These are phyloP conservation scores for Cetraspora pellucida DNA, from an alignment of 192 early-diverging fungal genomes.

Conservation along the genomic window DNA sequence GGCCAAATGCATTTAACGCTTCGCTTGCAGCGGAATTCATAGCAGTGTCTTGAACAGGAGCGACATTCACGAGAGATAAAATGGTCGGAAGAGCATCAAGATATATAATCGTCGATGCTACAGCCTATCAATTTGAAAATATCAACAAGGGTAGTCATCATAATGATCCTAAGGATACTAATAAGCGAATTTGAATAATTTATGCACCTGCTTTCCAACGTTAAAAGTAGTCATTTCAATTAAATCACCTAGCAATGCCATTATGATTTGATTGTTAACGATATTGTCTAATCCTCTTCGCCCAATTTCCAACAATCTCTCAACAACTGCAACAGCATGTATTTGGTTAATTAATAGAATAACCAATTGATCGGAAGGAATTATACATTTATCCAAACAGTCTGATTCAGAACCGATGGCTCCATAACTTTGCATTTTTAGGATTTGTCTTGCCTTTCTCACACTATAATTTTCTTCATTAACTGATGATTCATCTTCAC, in stretches of 20 bases:
- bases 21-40: neutral
- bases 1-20: neutral
- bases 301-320: slow-evolving; percentile 28
- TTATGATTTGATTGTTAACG: slow-evolving; percentile 12
- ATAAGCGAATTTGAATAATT: neutral
- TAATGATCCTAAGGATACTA: neutral
- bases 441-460: slow-evolving; percentile 30
- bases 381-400: slow-evolving; percentile 23
- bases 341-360: slow-evolving; percentile 32
- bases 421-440: slow-evolving; percentile 36
- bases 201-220: slow-evolving; percentile 36
- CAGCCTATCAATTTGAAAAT: slow-evolving; percentile 31
- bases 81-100: slow-evolving; percentile 32
- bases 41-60: neutral
- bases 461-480: slow-evolving; percentile 25
- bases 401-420: slow-evolving; percentile 26
- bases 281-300: neutral
- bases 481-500: slow-evolving; percentile 3
- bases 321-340: slow-evolving; percentile 29
- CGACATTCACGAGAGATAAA: slow-evolving; percentile 23
- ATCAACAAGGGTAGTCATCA: neutral
- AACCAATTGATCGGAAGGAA: slow-evolving; percentile 24
- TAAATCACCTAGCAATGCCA: slow-evolving; percentile 14
- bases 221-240: slow-evolving; percentile 27
- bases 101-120: slow-evolving; percentile 34